Evolutionary conservation across 495 filamentous ascomycete species (phyloP).

Genomic region (Aspergillus haitiensis): DNA sequence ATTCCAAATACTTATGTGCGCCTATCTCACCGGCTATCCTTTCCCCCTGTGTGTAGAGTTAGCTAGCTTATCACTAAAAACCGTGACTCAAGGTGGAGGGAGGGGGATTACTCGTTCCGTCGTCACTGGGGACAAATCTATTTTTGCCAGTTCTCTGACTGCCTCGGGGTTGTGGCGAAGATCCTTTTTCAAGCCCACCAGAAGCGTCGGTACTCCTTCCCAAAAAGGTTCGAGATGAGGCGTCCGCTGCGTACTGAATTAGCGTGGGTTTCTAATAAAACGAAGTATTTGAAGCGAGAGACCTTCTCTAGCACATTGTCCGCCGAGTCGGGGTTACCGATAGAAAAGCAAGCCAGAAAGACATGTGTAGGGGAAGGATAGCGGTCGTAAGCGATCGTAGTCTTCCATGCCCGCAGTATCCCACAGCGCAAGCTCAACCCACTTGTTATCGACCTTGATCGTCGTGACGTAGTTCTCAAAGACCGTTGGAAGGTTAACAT

Average conservation of each 20-base stretch:
- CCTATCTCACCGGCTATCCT: not conserved
- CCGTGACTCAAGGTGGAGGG: not conserved
- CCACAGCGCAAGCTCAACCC: not conserved
- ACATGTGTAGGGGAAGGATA: constrained; percentile 1
- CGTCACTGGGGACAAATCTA: not conserved
- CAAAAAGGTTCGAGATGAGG: not conserved
- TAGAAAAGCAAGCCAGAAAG: not conserved
- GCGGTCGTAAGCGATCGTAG: not conserved
- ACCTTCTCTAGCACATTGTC: not conserved
- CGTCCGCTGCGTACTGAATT: not conserved
- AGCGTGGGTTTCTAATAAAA: not conserved
- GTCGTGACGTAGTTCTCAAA: not conserved
- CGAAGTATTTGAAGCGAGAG: not conserved
- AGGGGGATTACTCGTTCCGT: not conserved
- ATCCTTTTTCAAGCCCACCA: not conserved
- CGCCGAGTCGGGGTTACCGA: not conserved
- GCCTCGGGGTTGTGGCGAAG: not conserved
- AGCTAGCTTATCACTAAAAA: not conserved
- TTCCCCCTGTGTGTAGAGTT: not conserved
- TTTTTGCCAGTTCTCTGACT: not conserved
- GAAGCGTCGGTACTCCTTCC: not conserved
- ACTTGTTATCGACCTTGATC: not conserved
- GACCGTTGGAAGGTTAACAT: not conserved
- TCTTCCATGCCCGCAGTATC: constrained; percentile 1
- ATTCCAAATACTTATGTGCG: not conserved